phyloP scores from a whole-genome alignment of 139 green algal species.

The Volvox reticuliferus region DNA sequence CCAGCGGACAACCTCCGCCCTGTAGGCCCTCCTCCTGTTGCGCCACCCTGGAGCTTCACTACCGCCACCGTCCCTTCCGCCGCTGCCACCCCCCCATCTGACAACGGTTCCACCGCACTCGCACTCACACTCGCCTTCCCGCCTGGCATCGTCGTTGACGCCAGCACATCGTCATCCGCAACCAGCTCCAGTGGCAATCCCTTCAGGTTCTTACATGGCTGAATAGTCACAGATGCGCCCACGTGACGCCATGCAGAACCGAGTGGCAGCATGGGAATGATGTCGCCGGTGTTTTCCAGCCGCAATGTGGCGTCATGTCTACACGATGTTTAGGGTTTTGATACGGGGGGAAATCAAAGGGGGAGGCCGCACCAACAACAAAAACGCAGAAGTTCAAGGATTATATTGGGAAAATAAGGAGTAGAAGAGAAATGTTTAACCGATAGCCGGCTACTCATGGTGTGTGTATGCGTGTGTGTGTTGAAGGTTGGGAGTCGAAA shows the following conservation, averaged over 20 bases:
- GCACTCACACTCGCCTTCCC: not conserved
- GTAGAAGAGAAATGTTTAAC: not conserved
- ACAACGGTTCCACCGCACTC: too few relatives aligned
- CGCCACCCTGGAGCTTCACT: too few relatives aligned
- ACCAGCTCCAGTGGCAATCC: not conserved
- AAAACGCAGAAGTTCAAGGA: not conserved
- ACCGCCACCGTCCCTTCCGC: too few relatives aligned
- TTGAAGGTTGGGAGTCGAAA: not conserved
- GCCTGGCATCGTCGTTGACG: not conserved
- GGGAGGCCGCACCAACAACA: too few relatives aligned
- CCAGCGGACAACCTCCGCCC: too few relatives aligned
- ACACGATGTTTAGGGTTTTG: not conserved
- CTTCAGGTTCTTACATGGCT: not conserved
- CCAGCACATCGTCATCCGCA: not conserved
- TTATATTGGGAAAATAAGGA: too few relatives aligned
- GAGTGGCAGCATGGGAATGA: conserved; percentile 34
- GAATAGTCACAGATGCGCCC: not conserved
- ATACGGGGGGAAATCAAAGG: too few relatives aligned
- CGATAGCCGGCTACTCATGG: not conserved
- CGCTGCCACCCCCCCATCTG: too few relatives aligned
- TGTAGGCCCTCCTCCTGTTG: too few relatives aligned
- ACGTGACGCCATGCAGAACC: conserved; percentile 34
- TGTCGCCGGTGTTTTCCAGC: conserved; percentile 45
- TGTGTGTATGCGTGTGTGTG: not conserved
- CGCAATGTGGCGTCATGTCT: conserved; percentile 17